Base-by-base conservation (phyloP, 306 rosid genomes). In the Lagenaria siceraria region DNA sequence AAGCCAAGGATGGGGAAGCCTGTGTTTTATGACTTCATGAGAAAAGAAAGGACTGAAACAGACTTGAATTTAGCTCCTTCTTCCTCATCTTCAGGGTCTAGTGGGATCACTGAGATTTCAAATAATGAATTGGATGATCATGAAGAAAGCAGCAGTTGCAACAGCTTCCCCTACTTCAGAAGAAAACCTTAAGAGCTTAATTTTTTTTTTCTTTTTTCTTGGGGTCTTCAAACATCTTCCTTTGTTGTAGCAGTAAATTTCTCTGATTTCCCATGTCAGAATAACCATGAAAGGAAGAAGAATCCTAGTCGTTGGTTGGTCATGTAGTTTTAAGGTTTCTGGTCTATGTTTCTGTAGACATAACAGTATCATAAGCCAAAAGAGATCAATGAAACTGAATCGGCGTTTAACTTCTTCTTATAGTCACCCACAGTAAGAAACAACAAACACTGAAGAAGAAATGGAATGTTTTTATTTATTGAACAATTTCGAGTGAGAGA, bases 21-120 rank as follows among this genome's bases (percentile, higher is more conserved):
- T 22, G 97, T 92, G 65, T 95, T 95, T 85, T 95, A 87, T 49
- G 96, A 95, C 54, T 95, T 95, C 80, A 77, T 95, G 90, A 87
- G 88, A 46, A 89, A 87, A 79, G 86, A 80, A 31, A 38, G 72
- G 63, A 66, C 81, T 6, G 85, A 82, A 48, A 76, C 85, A 5
- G 85, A 83, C 59, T 81, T 86, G 72, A 84, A 86, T 68, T 79
- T 79, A 10, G 80, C 81, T 7, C 81, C 89, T 59, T 84, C 90
- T 5, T 73, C 27, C 1, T 82, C 97, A 4, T 86, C 91, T 74
- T 89, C 97, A 0, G 93, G 81, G 24, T 82, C 85, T 0, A 95
- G 99, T 74, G 99, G 89, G 82, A 81, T 95, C 84, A 90, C 97
- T 3, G 88, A 88, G 49, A 82, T 80, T 75, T 79, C 88, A 27